phyloP scores from a whole-genome alignment of 768 basidiomycete genomes.

The Clitopilus passeckerianus region DNA sequence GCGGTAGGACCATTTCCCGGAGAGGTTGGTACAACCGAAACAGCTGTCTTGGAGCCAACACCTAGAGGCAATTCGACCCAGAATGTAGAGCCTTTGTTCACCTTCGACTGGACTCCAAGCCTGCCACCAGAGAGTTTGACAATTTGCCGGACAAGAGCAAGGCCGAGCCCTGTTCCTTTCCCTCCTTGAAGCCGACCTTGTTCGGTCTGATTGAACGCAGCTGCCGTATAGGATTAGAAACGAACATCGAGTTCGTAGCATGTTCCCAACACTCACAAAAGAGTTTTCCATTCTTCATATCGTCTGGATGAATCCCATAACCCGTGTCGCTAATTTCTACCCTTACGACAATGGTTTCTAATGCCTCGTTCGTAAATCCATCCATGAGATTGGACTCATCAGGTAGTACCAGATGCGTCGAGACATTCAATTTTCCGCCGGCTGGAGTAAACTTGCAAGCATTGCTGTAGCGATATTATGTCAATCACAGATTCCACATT shows the following conservation, averaged over 20 bases:
- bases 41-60: conserved; percentile 47
- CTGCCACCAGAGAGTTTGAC: conserved; percentile 53
- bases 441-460: conserved; percentile 58
- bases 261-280: conserved; percentile 36
- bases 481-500: not conserved
- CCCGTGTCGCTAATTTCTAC: conserved; percentile 68
- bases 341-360: conserved; percentile 55
- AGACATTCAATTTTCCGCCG: conserved; percentile 51
- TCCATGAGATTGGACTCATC: not conserved
- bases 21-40: not conserved
- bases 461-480: conserved; percentile 23
- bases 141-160: conserved; percentile 55
- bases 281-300: conserved; percentile 55
- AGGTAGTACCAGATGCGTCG: conserved; percentile 44
- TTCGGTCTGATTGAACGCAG: conserved; percentile 57
- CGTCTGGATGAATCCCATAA: conserved; percentile 53
- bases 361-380: not conserved
- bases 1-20: not conserved
- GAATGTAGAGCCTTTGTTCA: conserved; percentile 63
- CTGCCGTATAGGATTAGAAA: conserved; percentile 18
- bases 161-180: conserved; percentile 48
- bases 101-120: conserved; percentile 41
- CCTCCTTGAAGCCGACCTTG: conserved; percentile 40
- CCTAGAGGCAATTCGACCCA: conserved; percentile 67
- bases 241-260: not conserved